Percentiles rank a stretch among this genome's conserved stretches.
phyloP scores from a whole-genome alignment of 441 rosid genomes.

The Arabidopsis lyrata region DNA sequence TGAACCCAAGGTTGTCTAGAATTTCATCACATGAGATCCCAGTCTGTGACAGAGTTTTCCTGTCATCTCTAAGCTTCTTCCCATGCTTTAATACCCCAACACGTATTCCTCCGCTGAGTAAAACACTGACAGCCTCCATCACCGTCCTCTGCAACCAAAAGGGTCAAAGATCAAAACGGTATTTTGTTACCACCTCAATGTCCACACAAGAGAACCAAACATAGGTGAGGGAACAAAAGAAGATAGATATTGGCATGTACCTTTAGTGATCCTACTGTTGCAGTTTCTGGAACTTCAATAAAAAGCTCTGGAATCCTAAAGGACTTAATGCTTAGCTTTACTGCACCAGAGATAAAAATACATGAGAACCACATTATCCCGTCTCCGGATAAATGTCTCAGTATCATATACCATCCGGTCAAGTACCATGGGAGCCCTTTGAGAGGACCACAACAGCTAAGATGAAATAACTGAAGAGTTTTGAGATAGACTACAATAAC shows the following conservation, averaged over 20 bases:
- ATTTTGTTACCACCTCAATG: constrained; percentile 20
- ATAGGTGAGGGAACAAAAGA: constrained; percentile 21
- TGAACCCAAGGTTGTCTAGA: constrained; percentile 59
- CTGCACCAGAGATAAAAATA: constrained; percentile 50
- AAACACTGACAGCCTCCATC: constrained; percentile 68
- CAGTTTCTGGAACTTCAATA: constrained; percentile 68
- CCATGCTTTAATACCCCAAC: constrained; percentile 70
- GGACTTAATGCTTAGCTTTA: constrained; percentile 73
- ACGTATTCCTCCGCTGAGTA: constrained; percentile 65
- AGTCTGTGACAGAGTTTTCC: constrained; percentile 62
- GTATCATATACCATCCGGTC: constrained; percentile 30
- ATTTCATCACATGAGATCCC: constrained; percentile 63
- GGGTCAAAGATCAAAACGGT: constrained; percentile 17
- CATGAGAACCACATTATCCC: constrained; percentile 40
- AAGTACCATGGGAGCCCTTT: constrained; percentile 54
- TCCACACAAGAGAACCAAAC: constrained; percentile 6
- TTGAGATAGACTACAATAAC: constrained; percentile 25
- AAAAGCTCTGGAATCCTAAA: constrained; percentile 72
- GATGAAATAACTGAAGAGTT: constrained; percentile 26
- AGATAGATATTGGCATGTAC: constrained; percentile 42
- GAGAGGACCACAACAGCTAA: constrained; percentile 42
- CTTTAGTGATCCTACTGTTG: constrained; percentile 75
- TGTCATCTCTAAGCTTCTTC: constrained; percentile 71
- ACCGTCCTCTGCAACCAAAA: constrained; percentile 60
- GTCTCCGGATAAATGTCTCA: constrained; percentile 11